phyloP scores from a whole-genome alignment of 2,329 filamentous ascomycete species.

The Colletotrichum sp. region DNA sequence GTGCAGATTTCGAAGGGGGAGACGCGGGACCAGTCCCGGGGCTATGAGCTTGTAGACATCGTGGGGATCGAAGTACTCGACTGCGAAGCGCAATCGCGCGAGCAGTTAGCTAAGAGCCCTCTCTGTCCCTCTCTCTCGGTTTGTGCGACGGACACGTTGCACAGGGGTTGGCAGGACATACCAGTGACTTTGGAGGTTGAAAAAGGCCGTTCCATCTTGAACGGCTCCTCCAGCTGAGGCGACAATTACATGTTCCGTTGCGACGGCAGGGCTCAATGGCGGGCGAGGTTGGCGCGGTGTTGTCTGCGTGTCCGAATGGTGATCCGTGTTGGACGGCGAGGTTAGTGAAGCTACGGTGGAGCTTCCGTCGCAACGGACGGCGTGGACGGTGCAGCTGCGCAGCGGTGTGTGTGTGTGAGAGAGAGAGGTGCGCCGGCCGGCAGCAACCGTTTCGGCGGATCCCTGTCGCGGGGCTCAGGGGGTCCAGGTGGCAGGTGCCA shows the following conservation, averaged over 20 bases:
- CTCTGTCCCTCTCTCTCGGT: background rate
- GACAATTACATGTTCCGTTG: slow-evolving; percentile 10
- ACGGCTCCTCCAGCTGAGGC: slow-evolving; percentile 28
- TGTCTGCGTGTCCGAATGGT: background rate
- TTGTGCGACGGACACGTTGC: background rate
- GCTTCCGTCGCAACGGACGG: background rate
- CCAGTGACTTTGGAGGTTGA: slow-evolving; percentile 81
- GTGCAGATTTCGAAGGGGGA: slow-evolving; percentile 90
- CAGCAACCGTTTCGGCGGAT: background rate
- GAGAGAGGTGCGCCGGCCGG: background rate
- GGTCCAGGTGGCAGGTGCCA: background rate
- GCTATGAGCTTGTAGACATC: slow-evolving; percentile 85
- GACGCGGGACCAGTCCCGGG: slow-evolving; percentile 75
- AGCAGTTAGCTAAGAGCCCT: background rate
- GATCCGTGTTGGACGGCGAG: background rate
- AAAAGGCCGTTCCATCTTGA: slow-evolving; percentile 68
- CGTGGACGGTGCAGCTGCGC: background rate
- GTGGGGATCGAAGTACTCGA: slow-evolving; percentile 96
- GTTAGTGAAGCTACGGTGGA: background rate
- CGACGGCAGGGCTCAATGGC: background rate
- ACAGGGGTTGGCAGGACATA: slow-evolving; percentile 36
- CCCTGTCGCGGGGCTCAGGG: background rate
- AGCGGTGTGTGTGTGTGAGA: background rate
- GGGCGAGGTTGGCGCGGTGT: background rate
- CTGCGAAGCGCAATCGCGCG: slow-evolving; percentile 46